phyloP scores from a whole-genome alignment of 2,329 filamentous ascomycete genomes.

The Cercospora nicotianae region DNA sequence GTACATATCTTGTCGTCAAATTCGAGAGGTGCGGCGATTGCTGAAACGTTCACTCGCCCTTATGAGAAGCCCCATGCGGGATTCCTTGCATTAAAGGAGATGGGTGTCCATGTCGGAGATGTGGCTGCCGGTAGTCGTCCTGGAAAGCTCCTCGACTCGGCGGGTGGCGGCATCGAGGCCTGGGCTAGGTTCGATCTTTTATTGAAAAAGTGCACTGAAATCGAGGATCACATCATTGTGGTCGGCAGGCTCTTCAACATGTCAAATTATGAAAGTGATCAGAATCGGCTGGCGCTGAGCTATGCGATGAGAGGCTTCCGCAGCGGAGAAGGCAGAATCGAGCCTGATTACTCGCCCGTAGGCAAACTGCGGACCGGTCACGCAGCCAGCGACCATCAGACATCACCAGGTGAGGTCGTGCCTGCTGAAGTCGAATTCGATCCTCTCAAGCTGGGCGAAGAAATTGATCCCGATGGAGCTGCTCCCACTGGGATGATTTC shows the following conservation, averaged over 20 bases:
- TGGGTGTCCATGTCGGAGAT: background rate
- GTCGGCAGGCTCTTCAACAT: slow-evolving; percentile 51
- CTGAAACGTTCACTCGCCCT: slow-evolving; percentile 37
- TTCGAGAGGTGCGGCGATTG: slow-evolving; percentile 35
- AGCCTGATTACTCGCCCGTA: slow-evolving; percentile 3
- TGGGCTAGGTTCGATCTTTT: no score
- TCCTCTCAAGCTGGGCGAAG: slow-evolving; percentile 4
- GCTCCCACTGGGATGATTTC: no score
- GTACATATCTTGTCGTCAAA: slow-evolving; percentile 51
- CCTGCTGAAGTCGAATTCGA: background rate
- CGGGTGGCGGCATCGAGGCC: slow-evolving; percentile 30
- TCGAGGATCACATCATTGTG: slow-evolving; percentile 51
- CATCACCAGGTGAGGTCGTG: no score
- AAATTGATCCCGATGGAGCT: background rate
- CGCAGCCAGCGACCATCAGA: no score
- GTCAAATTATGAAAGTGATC: no score
- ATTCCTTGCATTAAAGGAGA: slow-evolving; percentile 22
- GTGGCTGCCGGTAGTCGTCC: background rate
- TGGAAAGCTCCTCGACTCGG: background rate
- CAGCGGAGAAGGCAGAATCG: background rate
- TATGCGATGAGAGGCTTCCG: slow-evolving; percentile 15
- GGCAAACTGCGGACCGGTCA: no score
- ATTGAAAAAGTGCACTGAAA: slow-evolving; percentile 40
- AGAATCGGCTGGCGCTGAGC: slow-evolving; percentile 3
- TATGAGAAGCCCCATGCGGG: slow-evolving; percentile 27